Conservation (phyloP, 1,284 basidiomycete species). For the Neotropicomus parvogracilis region DNA sequence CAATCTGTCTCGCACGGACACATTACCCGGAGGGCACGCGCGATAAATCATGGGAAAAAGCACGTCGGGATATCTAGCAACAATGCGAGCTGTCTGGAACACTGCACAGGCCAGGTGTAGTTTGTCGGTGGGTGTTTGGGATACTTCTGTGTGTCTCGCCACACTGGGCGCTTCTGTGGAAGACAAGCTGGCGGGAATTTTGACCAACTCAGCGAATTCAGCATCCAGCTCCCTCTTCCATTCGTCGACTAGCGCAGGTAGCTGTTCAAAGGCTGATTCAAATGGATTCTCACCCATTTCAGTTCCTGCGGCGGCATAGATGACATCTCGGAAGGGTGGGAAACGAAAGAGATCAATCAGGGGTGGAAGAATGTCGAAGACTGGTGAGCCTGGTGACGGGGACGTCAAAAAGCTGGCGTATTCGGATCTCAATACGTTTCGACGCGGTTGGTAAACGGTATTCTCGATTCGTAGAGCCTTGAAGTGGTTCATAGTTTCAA, state of each 20-base stretch:
- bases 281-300: conserved; percentile 1
- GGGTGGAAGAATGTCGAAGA: conserved; percentile 14
- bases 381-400: not conserved
- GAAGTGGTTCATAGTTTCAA: conserved; percentile 3
- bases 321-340: conserved; percentile 10
- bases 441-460: conserved; percentile 13
- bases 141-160: not conserved
- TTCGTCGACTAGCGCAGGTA: not conserved
- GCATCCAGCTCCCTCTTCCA: not conserved
- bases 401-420: conserved; percentile 5
- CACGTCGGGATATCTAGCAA: not conserved
- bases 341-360: conserved; percentile 7
- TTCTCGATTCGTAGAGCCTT: conserved; percentile 5
- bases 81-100: not conserved
- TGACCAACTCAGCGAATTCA: no score
- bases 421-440: not conserved
- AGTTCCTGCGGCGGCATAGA: conserved; percentile 2
- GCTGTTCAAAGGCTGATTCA: conserved; percentile 9
- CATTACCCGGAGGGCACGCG: no score
- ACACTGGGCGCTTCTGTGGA: no score
- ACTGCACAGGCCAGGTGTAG: conserved; percentile 10
- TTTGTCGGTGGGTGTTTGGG: not conserved
- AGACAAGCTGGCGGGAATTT: no score
- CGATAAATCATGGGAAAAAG: not conserved
- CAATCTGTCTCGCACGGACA: not conserved